Evolutionary conservation across 805 yeast species (phyloP), one percentile per base, ranked within the genome.

Genomic region (Cyberlindnera amylophila): DNA sequence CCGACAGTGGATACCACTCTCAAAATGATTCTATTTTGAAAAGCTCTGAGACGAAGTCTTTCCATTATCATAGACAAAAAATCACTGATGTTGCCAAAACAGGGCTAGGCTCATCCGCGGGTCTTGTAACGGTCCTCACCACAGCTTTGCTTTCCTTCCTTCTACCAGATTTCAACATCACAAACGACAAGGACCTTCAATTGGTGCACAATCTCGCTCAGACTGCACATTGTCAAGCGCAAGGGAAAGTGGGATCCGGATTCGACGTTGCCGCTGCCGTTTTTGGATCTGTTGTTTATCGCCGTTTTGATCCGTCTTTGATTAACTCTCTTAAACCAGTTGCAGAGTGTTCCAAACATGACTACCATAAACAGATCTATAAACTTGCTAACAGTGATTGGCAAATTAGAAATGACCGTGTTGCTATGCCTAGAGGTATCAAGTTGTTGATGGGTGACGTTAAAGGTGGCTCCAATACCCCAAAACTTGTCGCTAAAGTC

Each of bases 181-280:
- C 45, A 0, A 47, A 61, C 7, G 27, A 35, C 0, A 15, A 36
- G 4, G 58, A 61, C 24, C 50, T 68, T 21, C 50, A 53, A 4
- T 46, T 61, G n/a, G 69, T 91, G 28, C 98, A 93, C 61, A 91
- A 88, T 54, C 63, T 88, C 21, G 78, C 96, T 0, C 99, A 93
- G 61, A 69, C 86, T 8, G 83, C 96, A 0, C 99, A 93, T 62
- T 90, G 96, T 61, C 74, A 78, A 44, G 98, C 99, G 3, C 99
- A 93, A 62, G 86, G 87, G 26, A 93, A 93, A 62, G 81, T 93
- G 19, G 99, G 99, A 0, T 88, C 96, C 3, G 99, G 99, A 0
- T 93, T 93, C 63, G 99, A 93, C 59, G 95, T 93, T 32, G 98
- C 96, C 0, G 82, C 97, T 19, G 99, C 99, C 0, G 82, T 86